These are phyloP conservation scores for Cladosporium sp. DNA, from an alignment of 2,329 filamentous ascomycete species.

Conservation along the genomic window DNA sequence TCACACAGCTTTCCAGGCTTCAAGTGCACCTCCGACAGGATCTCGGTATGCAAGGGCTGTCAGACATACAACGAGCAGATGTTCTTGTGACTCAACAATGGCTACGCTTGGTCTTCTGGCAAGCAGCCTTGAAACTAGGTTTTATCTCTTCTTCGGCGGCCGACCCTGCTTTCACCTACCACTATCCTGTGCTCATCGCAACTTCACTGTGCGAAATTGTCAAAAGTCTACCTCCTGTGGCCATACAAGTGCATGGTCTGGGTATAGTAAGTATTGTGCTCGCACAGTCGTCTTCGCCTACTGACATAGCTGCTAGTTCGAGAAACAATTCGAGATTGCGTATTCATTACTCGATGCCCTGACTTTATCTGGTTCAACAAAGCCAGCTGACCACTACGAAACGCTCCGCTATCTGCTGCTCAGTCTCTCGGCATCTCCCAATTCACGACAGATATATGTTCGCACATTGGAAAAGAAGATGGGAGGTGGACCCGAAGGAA, in stretches of 20 bases:
- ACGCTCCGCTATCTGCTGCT: slow-evolving; percentile 14
- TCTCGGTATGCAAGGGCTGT: slow-evolving; percentile 10
- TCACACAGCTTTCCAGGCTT: slow-evolving; percentile 8
- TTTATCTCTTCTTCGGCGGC: slow-evolving; percentile 15
- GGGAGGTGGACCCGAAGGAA: slow-evolving; percentile 10
- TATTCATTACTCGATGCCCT: slow-evolving; percentile 18
- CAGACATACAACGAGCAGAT: slow-evolving; percentile 18
- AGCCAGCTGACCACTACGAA: slow-evolving; percentile 15
- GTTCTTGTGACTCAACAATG: slow-evolving; percentile 20
- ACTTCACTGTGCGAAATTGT: slow-evolving; percentile 15
- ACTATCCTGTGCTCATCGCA: slow-evolving; percentile 17
- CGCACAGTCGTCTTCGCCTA: neutral
- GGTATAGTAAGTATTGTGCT: neutral
- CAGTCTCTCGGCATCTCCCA: slow-evolving; percentile 15
- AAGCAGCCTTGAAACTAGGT: slow-evolving; percentile 15
- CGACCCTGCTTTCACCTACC: slow-evolving; percentile 16
- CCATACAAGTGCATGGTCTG: slow-evolving; percentile 17
- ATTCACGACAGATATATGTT: slow-evolving; percentile 18
- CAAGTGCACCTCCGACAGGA: slow-evolving; percentile 13
- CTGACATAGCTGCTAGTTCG: slow-evolving; percentile 10
- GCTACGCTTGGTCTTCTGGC: slow-evolving; percentile 20
- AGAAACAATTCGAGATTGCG: slow-evolving; percentile 20
- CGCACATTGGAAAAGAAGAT: slow-evolving; percentile 18
- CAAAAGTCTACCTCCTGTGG: slow-evolving; percentile 15
- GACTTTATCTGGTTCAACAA: slow-evolving; percentile 10